Evolutionary conservation across 1,284 basidiomycete genomes (phyloP).

Genomic region (Pterulicium gracile): DNA sequence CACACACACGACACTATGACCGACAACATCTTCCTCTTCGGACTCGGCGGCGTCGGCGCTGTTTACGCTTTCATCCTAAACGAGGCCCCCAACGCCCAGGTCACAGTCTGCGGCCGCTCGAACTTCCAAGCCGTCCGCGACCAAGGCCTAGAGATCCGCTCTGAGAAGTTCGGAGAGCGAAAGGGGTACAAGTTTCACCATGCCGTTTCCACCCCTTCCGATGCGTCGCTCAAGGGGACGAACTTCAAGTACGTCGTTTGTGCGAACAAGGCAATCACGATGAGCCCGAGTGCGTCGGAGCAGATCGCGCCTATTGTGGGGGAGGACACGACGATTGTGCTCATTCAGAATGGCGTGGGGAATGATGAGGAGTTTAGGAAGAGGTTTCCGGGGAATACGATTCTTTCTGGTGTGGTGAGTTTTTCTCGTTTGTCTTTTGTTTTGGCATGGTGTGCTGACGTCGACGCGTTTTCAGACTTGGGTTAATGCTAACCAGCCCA

Average conservation of each 20-base stretch:
- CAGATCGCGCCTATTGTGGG: conserved; percentile 5
- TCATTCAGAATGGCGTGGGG: conserved; percentile 6
- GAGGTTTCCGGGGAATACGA: conserved; percentile 5
- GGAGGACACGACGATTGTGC: conserved; percentile 6
- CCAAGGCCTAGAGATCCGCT: conserved; percentile 2
- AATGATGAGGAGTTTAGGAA: conserved; percentile 6
- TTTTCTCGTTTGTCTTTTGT: neutral
- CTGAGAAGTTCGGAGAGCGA: conserved; percentile 4
- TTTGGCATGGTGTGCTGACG: neutral
- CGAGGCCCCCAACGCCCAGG: conserved; percentile 3
- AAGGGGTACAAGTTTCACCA: conserved; percentile 2
- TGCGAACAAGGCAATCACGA: conserved; percentile 6
- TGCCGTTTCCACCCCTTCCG: conserved; percentile 2
- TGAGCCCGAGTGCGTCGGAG: conserved; percentile 3
- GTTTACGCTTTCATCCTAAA: conserved; percentile 5
- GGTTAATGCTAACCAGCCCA: conserved; percentile 2
- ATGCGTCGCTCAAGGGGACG: neutral
- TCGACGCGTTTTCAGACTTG: conserved; percentile 1
- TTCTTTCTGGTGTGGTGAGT: conserved; percentile 7
- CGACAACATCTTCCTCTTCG: conserved; percentile 5
- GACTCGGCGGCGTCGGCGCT: conserved; percentile 4
- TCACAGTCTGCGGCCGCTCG: conserved; percentile 5
- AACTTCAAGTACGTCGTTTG: conserved; percentile 6
- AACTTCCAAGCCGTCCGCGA: conserved; percentile 2
- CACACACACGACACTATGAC: too few species aligned